Evolutionary conservation across 164 flowering plant genomes (phyloP).

Genomic region (Euptelea pleiosperma): DNA sequence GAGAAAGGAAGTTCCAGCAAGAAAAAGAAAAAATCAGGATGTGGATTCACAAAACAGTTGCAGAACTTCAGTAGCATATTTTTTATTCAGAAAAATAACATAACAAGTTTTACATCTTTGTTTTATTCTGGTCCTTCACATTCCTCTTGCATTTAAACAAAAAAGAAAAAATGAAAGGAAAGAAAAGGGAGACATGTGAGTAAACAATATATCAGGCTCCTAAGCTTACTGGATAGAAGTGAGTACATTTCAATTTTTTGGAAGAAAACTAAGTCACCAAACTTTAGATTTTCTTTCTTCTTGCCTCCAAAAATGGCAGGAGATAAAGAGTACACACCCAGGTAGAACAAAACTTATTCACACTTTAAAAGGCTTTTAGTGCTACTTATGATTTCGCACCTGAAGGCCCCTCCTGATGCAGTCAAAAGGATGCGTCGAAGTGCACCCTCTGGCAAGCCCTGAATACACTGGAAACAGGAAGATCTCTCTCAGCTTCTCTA

Average conservation of each 20-base stretch:
- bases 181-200: too few relatives aligned
- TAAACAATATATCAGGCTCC: too few relatives aligned
- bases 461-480: conserved; percentile 75
- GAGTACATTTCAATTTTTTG: background rate
- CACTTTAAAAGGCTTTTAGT: background rate
- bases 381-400: conserved; percentile 35
- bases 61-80: background rate
- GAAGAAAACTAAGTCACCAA: background rate
- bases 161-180: background rate
- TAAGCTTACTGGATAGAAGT: too few relatives aligned
- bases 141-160: background rate
- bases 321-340: too few relatives aligned
- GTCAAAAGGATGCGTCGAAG: conserved; percentile 85
- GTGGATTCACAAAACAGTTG: background rate
- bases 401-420: conserved; percentile 98
- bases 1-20: too few relatives aligned
- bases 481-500: conserved; percentile 18
- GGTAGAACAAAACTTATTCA: too few relatives aligned
- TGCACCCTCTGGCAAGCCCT: conserved; percentile 95
- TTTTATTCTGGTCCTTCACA: too few relatives aligned
- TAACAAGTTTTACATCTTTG: too few relatives aligned
- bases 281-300: too few relatives aligned
- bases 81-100: background rate
- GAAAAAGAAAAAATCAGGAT: background rate
- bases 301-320: too few relatives aligned